Conservation (phyloP, 371 early-diverging fungal genomes). For the Mortierella sp. region DNA sequence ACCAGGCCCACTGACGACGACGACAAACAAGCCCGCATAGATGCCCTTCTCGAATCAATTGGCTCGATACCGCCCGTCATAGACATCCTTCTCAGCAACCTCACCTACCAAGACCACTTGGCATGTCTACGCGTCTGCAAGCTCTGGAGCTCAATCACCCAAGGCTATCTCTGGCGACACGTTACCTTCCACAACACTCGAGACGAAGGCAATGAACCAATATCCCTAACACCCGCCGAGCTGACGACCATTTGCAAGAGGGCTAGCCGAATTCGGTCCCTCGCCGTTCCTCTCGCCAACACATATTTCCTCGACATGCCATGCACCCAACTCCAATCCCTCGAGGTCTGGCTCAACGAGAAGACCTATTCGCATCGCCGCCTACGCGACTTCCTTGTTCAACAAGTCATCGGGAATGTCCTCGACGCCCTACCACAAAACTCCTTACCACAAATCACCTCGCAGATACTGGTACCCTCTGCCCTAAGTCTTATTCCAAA, state of each 20-base stretch:
- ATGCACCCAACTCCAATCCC: not conserved
- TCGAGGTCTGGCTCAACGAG: not conserved
- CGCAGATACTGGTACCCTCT: not conserved
- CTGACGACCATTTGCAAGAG: not conserved
- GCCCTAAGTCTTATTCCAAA: not conserved
- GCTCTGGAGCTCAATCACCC: not conserved
- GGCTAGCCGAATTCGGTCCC: not conserved
- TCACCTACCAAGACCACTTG: not conserved
- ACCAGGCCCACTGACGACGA: not conserved
- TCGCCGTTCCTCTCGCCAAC: not conserved
- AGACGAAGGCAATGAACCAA: not conserved
- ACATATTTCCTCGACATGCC: not conserved
- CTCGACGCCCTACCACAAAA: not conserved
- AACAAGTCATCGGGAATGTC: not conserved
- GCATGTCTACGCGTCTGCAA: not conserved
- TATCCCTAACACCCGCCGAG: not conserved
- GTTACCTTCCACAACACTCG: not conserved
- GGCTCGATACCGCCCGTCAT: not conserved
- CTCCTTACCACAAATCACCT: not conserved
- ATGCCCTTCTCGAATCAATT: not conserved
- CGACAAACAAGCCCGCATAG: not conserved
- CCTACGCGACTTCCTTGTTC: too few species aligned
- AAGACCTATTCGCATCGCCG: not conserved
- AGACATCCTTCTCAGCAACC: not conserved
- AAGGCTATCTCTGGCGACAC: slow-evolving; percentile 11